Conservation (phyloP, 176 grass and related monocot genomes). For the Oropetium thomaeum region DNA sequence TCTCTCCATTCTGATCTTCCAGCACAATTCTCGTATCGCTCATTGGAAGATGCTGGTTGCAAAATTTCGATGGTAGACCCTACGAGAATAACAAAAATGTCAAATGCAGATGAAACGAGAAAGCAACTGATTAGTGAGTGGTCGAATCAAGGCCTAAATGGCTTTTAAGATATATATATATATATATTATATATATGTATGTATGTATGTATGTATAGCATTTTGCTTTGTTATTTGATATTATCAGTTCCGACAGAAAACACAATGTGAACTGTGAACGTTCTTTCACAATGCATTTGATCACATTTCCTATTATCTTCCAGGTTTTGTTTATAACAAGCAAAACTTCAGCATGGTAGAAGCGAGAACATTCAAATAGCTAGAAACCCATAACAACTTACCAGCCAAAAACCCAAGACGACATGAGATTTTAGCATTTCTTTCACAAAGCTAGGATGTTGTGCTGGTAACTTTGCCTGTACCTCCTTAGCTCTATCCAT, state of each 20-base stretch:
- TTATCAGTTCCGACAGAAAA: not conserved
- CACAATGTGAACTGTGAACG: not conserved
- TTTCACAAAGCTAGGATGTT: conserved; percentile 42
- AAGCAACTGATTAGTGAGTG: not conserved
- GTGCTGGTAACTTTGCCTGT: conserved; percentile 26
- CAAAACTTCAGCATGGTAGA: not conserved
- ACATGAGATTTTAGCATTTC: conserved; percentile 46
- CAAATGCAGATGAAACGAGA: conserved; percentile 8
- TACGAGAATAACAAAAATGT: conserved; percentile 2
- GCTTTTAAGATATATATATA: not conserved
- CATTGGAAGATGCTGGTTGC: conserved; percentile 51
- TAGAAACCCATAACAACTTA: conserved; percentile 5
- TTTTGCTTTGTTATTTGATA: conserved; percentile 8
- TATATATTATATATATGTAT: not conserved
- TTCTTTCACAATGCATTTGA: conserved; percentile 12
- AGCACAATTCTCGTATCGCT: conserved; percentile 16
- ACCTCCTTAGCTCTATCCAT: conserved; percentile 40
- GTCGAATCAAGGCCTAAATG: not conserved
- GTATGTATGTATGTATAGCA: no score
- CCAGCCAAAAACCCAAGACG: conserved; percentile 47
- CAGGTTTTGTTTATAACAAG: not conserved
- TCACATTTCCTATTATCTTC: not conserved
- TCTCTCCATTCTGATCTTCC: conserved; percentile 44
- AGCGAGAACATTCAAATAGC: conserved; percentile 5
- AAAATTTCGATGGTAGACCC: conserved; percentile 39